phyloP scores from a whole-genome alignment of 2,329 filamentous ascomycete species.

The Aspergillus sp. region DNA sequence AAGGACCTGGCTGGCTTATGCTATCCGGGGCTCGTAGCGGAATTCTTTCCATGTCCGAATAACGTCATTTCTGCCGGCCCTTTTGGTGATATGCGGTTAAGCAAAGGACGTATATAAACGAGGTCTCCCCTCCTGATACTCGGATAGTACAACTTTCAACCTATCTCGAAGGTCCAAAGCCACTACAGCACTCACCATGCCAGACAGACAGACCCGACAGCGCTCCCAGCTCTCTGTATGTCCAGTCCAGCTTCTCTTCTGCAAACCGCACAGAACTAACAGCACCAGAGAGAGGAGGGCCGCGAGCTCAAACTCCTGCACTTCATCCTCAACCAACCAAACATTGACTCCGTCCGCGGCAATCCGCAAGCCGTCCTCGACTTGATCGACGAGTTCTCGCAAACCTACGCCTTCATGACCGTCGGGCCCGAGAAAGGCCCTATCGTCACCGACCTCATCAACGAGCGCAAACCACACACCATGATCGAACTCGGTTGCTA shows the following conservation, averaged over 20 bases:
- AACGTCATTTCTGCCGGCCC: background rate
- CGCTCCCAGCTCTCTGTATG: too few relatives aligned
- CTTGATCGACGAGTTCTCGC: conserved; percentile 69
- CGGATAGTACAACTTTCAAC: background rate
- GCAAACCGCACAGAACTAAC: background rate
- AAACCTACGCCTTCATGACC: conserved; percentile 75
- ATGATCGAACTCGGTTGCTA: conserved; percentile 83
- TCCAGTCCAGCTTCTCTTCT: background rate
- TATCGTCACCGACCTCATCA: conserved; percentile 69
- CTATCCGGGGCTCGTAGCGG: too few relatives aligned
- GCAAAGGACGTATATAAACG: background rate
- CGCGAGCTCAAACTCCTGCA: conserved; percentile 72
- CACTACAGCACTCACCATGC: background rate
- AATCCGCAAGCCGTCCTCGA: conserved; percentile 64
- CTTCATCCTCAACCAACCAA: conserved; percentile 63
- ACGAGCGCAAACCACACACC: conserved; percentile 61
- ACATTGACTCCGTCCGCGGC: conserved; percentile 63
- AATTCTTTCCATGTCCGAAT: background rate
- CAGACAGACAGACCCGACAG: too few relatives aligned
- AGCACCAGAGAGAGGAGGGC: conserved; percentile 57
- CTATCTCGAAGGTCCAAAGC: background rate
- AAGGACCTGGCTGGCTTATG: too few relatives aligned
- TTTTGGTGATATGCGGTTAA: too few relatives aligned
- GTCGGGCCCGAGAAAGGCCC: conserved; percentile 73
- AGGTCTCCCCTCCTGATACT: background rate